A percentile compares a stretch with the other conserved stretches of the same genome.
These are phyloP conservation scores for Raffaelea deltoideospora DNA, from an alignment of 2,329 filamentous ascomycete genomes.

Conservation along the genomic window DNA sequence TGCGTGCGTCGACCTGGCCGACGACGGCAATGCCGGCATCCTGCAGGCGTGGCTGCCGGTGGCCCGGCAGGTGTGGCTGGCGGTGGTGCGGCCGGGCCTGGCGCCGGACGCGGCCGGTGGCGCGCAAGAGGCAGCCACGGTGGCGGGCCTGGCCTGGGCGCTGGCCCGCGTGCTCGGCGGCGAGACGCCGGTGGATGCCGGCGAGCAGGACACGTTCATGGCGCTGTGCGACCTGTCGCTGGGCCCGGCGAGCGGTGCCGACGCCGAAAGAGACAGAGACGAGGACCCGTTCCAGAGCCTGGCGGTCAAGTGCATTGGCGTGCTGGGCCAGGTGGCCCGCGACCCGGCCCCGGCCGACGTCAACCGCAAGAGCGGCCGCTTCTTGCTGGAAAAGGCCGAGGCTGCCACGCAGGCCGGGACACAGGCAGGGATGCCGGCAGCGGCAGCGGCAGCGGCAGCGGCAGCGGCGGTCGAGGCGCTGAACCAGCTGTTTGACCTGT, in stretches of 20 bases:
- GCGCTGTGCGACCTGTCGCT: slow-evolving; percentile 36
- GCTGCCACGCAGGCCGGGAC: too few relatives aligned
- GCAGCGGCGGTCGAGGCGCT: slow-evolving; percentile 49
- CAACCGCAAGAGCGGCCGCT: slow-evolving; percentile 49
- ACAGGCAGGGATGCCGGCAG: too few relatives aligned
- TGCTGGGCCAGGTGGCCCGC: slow-evolving; percentile 47
- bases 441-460: slow-evolving; percentile 33
- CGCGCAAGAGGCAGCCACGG: slow-evolving; percentile 42
- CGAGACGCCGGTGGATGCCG: slow-evolving; percentile 28
- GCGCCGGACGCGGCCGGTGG: slow-evolving; percentile 47
- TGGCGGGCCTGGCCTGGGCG: slow-evolving; percentile 46
- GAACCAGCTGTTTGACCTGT: slow-evolving; percentile 53
- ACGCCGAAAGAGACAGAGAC: slow-evolving; percentile 15
- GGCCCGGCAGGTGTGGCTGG: slow-evolving; percentile 41
- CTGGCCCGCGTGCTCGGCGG: slow-evolving; percentile 39
- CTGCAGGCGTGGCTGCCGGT: slow-evolving; percentile 37
- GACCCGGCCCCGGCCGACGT: slow-evolving; percentile 34
- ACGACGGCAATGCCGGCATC: slow-evolving; percentile 35
- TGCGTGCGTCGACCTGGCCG: slow-evolving; percentile 43
- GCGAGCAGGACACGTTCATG: slow-evolving; percentile 49
- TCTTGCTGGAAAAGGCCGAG: slow-evolving; percentile 39
- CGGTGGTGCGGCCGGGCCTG: slow-evolving; percentile 40
- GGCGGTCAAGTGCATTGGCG: slow-evolving; percentile 51
- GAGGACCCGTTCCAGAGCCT: slow-evolving; percentile 45
- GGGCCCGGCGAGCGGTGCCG: slow-evolving; percentile 14